Base-by-base conservation (phyloP, 257 asterid genomes). In the Nicotiana obtusifolia region DNA sequence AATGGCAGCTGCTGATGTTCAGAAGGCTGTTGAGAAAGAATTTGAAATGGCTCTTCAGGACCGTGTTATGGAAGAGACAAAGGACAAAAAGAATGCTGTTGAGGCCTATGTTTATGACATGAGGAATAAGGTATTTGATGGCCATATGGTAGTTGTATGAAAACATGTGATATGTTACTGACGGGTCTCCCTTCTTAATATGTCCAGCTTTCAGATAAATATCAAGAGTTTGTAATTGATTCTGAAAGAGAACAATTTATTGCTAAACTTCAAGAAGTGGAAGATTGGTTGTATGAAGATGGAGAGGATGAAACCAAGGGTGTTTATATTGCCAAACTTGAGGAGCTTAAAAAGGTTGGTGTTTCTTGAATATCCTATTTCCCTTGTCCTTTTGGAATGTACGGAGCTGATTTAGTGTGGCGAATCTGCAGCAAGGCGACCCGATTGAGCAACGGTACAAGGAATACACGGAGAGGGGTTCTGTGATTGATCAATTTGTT, bases 11-110 rank as follows among this genome's bases (percentile, higher is more conserved):
- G 80, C 82, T 11, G 99, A 94, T 78, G 87, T 96, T 80, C 98
- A 96, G 68, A 96, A 93, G 78, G 98, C 97, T 13, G 91, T 92
- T 76, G 99, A 96, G 87, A 93, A 96, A 84, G 99, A 96, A 84
- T 96, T 88, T 67, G 97, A 96, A 89, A 94, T 96, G 98, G 98
- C 98, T 77, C 87, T 94, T 89, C 99, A 96, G 91, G 99, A 96
- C 64, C 97, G 98, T 6, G 86, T 96, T 33, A 96, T 96, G 99
- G 99, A 94, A 86, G 99, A 96, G 86, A 96, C 99, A 7, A 96
- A 94, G 82, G 99, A 96, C 86, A 94, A 91, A 78, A 96, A 96
- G 93, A 96, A 94, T 78, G 97, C 99, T 17, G 98, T 96, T 6
- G 99, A 96, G 88, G 89, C 99, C 37, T 96, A 96, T 82, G 98